Evolutionary conservation across 2,329 filamentous ascomycete genomes (phyloP).

Genomic region (Cladosporium sp.): DNA sequence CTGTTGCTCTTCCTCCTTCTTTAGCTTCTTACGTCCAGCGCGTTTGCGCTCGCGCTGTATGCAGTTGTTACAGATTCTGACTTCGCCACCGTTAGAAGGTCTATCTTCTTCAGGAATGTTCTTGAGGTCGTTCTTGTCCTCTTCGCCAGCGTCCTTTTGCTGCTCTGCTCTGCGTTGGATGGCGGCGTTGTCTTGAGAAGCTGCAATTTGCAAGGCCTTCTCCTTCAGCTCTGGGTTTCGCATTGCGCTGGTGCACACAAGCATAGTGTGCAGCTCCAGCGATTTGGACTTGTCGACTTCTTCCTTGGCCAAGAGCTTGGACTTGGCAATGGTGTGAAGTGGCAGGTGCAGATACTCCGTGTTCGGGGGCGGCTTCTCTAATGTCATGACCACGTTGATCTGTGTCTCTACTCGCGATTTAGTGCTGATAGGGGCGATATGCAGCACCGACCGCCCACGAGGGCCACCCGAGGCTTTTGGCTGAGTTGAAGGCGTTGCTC

Average conservation of each 20-base stretch:
- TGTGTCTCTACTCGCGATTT: conserved; percentile 97
- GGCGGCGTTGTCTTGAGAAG: conserved; percentile 39
- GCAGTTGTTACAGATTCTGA: conserved; percentile 87
- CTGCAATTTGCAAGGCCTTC: conserved; percentile 63
- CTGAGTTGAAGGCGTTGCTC: conserved; percentile 20
- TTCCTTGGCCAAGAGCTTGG: conserved; percentile 79
- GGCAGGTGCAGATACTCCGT: conserved; percentile 82
- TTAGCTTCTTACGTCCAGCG: conserved; percentile 85
- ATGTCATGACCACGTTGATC: conserved; percentile 78
- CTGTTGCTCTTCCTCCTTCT: conserved; percentile 89
- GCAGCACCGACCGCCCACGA: conserved; percentile 27
- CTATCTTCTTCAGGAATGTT: conserved; percentile 62
- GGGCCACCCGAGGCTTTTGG: conserved; percentile 8
- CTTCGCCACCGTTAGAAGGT: conserved; percentile 84
- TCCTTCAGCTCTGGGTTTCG: conserved; percentile 62
- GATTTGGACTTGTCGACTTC: conserved; percentile 66
- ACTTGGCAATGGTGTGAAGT: conserved; percentile 87
- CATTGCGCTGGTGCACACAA: conserved; percentile 93
- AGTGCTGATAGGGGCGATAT: conserved; percentile 35
- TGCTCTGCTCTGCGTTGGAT: conserved; percentile 41
- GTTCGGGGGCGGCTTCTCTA: conserved; percentile 70
- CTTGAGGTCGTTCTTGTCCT: conserved; percentile 43
- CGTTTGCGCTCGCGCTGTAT: conserved; percentile 88
- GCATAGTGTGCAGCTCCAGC: conserved; percentile 71
- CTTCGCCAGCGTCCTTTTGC: conserved; percentile 34